Percentiles rank a stretch among this genome's conserved stretches.
Conservation (phyloP, 2,329 filamentous ascomycete species). For the Aspergillus felis region DNA sequence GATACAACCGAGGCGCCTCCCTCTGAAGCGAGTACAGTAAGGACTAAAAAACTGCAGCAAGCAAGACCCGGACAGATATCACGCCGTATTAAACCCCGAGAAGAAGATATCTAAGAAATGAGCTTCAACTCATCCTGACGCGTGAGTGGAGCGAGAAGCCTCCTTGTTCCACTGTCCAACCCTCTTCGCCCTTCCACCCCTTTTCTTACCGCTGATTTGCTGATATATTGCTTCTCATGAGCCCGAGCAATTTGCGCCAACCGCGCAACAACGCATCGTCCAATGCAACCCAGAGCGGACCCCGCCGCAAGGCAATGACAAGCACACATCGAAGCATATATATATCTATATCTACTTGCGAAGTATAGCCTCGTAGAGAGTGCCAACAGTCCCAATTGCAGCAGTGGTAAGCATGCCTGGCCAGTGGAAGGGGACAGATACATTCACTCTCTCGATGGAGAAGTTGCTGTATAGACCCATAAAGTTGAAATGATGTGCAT, state of each 20-base stretch:
- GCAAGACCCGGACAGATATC: constrained; percentile 3
- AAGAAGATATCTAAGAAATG: constrained; percentile 9
- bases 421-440: constrained; percentile 37
- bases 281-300: background rate
- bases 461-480: constrained; percentile 33
- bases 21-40: background rate
- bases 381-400: constrained; percentile 39
- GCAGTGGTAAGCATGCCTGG: constrained; percentile 39
- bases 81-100: constrained; percentile 9
- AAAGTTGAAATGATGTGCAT: constrained; percentile 50
- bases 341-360: constrained; percentile 27
- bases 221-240: background rate
- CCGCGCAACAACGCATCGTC: background rate
- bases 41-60: background rate
- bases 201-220: background rate
- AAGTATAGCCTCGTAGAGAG: constrained; percentile 46
- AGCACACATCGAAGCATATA: constrained; percentile 1
- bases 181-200: background rate
- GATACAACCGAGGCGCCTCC: background rate
- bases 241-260: background rate
- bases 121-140: background rate
- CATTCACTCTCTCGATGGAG: constrained; percentile 36
- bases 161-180: background rate
- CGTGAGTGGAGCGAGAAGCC: background rate
- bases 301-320: constrained; percentile 1